Conservation (phyloP, 352 stramenopile species). For the Pythium pectinolyticum region DNA sequence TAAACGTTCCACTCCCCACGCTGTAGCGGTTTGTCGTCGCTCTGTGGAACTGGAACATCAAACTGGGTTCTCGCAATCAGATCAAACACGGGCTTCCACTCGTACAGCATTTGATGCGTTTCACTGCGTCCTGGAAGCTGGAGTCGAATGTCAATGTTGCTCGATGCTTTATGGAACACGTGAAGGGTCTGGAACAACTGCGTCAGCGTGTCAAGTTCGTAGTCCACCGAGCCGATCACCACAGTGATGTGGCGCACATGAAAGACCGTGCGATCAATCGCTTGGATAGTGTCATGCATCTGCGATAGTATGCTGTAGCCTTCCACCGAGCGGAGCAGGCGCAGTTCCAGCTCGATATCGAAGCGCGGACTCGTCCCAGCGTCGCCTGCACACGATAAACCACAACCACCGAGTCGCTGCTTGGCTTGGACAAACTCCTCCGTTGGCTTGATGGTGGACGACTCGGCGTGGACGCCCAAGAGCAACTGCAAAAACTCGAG, state of each 20-base stretch:
- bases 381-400: background rate
- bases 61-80: background rate
- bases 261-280: background rate
- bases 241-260: background rate
- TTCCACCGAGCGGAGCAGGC: background rate
- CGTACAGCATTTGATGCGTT: constrained; percentile 1
- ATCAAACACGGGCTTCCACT: constrained; percentile 11
- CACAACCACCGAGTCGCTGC: background rate
- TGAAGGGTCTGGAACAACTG: constrained; percentile 1
- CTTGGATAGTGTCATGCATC: background rate
- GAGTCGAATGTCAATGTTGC: background rate
- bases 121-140: background rate
- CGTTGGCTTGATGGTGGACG: background rate
- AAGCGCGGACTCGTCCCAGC: background rate
- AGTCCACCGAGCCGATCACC: background rate
- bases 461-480: background rate
- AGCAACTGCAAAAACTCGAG: background rate
- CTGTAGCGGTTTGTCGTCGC: no score
- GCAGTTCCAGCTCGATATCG: background rate
- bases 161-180: background rate
- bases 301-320: background rate
- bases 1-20: background rate
- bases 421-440: background rate
- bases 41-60: no score
- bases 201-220: background rate